These are phyloP conservation scores for Pseudoneurospora amorphoporcata DNA, from an alignment of 495 filamentous ascomycete genomes.

Conservation along the genomic window DNA sequence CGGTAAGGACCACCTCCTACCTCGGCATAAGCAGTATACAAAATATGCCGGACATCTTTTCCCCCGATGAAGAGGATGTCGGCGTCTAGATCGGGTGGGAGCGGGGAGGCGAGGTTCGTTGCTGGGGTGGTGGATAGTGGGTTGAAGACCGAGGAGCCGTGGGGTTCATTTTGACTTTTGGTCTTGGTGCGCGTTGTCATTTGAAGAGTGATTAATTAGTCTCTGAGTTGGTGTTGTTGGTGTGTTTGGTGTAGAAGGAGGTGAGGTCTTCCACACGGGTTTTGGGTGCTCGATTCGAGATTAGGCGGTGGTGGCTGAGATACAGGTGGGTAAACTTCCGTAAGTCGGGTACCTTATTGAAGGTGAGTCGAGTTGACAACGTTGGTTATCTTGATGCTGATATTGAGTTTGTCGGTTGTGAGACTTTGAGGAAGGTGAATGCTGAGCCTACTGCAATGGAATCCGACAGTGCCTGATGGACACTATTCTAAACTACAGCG, in stretches of 20 bases:
- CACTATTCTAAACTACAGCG: neutral
- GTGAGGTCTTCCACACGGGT: too few species aligned
- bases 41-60: conserved; percentile 40
- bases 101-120: conserved; percentile 33
- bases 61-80: conserved; percentile 43
- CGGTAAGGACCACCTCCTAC: conserved; percentile 8
- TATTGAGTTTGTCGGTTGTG: too few species aligned
- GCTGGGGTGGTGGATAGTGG: conserved; percentile 43
- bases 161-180: conserved; percentile 2
- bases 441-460: neutral
- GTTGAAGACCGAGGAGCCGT: conserved; percentile 23
- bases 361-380: too few species aligned
- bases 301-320: too few species aligned
- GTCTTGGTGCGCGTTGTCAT: neutral
- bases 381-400: neutral
- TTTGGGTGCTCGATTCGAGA: too few species aligned
- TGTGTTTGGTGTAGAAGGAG: neutral
- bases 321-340: too few species aligned
- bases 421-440: too few species aligned
- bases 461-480: neutral
- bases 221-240: neutral
- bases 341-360: too few species aligned
- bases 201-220: neutral
- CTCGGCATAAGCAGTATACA: conserved; percentile 36
- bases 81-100: conserved; percentile 37